Conservation (phyloP, 768 basidiomycete species). For the Albatrellus ellisii region DNA sequence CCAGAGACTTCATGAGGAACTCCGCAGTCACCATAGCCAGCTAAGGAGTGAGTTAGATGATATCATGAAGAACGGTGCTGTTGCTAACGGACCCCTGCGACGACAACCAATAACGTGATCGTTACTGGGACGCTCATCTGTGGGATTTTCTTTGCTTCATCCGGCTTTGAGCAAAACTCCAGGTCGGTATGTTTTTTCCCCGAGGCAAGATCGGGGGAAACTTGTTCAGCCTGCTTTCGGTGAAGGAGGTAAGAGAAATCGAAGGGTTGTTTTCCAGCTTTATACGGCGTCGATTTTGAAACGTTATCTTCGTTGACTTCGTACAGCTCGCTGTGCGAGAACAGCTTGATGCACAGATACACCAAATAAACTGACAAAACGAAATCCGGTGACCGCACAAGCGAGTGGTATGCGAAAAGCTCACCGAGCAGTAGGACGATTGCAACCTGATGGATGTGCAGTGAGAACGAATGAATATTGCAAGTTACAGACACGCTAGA, state of each 20-base stretch:
- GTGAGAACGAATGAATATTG: neutral
- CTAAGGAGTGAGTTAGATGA: constrained; percentile 10
- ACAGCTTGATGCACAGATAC: constrained; percentile 42
- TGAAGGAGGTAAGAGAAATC: too few relatives aligned
- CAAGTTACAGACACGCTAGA: neutral
- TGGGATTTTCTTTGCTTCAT: constrained; percentile 22
- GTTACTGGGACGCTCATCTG: constrained; percentile 23
- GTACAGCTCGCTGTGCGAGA: constrained; percentile 42
- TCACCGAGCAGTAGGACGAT: constrained; percentile 39
- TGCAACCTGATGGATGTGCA: constrained; percentile 24
- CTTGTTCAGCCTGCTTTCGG: too few relatives aligned
- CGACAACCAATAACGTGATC: constrained; percentile 20
- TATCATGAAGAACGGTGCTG: neutral
- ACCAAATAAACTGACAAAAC: constrained; percentile 29
- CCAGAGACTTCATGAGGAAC: constrained; percentile 68
- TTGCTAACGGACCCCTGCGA: constrained; percentile 25
- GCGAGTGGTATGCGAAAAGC: constrained; percentile 15
- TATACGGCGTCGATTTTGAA: neutral
- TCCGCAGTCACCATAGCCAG: constrained; percentile 43
- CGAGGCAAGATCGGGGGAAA: neutral
- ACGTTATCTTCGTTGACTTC: constrained; percentile 24
- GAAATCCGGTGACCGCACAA: neutral
- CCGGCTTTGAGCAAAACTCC: constrained; percentile 11
- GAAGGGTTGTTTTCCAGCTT: neutral
- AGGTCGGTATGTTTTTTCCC: too few relatives aligned